phyloP scores from a whole-genome alignment of 345 rosid genomes.

The Eucalyptus microcorys region DNA sequence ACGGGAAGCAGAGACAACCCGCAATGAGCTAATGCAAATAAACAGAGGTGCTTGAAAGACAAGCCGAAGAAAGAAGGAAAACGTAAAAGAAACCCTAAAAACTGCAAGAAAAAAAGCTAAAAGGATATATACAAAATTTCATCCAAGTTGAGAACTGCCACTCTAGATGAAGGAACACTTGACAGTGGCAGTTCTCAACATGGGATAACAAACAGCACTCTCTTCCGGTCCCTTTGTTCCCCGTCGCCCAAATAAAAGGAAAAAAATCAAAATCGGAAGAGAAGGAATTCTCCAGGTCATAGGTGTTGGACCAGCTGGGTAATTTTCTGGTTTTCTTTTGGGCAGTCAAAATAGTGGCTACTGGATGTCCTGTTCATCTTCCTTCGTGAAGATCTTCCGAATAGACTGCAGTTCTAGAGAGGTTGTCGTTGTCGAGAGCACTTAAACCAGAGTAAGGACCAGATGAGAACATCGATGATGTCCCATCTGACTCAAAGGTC shows the following conservation, averaged over 20 bases:
- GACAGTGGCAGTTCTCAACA: background rate
- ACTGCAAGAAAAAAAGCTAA: constrained; percentile 2
- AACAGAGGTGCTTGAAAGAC: background rate
- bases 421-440: constrained; percentile 61
- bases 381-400: constrained; percentile 99
- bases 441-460: constrained; percentile 90
- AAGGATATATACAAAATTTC: constrained; percentile 26
- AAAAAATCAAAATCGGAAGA: background rate
- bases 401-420: constrained; percentile 67
- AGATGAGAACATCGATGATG: constrained; percentile 93
- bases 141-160: background rate
- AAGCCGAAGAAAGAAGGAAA: background rate
- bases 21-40: background rate
- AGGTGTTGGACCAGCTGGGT: background rate
- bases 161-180: background rate
- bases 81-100: background rate
- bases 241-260: background rate
- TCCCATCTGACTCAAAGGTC: constrained; percentile 87
- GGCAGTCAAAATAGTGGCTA: background rate
- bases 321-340: background rate
- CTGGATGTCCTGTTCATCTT: constrained; percentile 21
- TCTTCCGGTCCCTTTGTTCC: constrained; percentile 2
- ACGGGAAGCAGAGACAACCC: background rate
- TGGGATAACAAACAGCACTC: background rate
- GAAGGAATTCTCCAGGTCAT: background rate